A percentile compares a stretch with the other conserved stretches of the same genome.
Conservation (phyloP, 176 grass and related monocot genomes). For the Tillandsia fasciculata region DNA sequence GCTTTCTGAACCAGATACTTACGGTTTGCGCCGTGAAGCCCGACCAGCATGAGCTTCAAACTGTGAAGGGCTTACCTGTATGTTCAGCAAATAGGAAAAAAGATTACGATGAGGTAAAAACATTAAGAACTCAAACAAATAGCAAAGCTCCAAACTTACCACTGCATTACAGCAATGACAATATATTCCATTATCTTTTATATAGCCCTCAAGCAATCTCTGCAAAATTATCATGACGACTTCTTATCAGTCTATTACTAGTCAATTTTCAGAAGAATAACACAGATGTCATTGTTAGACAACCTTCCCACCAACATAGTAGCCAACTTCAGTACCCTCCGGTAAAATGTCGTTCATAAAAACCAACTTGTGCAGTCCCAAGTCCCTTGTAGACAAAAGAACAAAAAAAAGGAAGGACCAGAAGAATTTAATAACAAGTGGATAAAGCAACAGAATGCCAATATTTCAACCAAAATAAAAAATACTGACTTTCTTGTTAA, state of each 20-base stretch:
- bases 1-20: conserved; percentile 22
- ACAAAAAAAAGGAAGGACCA: conserved; percentile 15
- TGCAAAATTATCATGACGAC: conserved; percentile 27
- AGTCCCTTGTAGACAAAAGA: conserved; percentile 33
- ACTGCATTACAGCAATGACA: conserved; percentile 78
- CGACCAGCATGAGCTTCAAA: conserved; percentile 95
- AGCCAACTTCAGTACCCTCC: conserved; percentile 62
- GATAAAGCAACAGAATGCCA: not conserved
- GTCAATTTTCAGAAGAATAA: not conserved
- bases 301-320: conserved; percentile 83
- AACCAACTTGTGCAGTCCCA: conserved; percentile 58
- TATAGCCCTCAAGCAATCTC: conserved; percentile 90
- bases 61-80: conserved; percentile 89
- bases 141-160: conserved; percentile 37
- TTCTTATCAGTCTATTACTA: conserved; percentile 7
- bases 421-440: conserved; percentile 11
- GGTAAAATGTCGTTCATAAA: conserved; percentile 67
- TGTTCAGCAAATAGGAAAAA: conserved; percentile 23
- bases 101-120: conserved; percentile 11
- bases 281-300: conserved; percentile 9
- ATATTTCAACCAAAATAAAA: conserved; percentile 1
- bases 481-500: conserved; percentile 60
- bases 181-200: conserved; percentile 85
- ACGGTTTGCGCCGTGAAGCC: conserved; percentile 89
- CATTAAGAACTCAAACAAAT: conserved; percentile 5